Conservation (phyloP, 2,329 filamentous ascomycete genomes). For the Monilinia polystroma region DNA sequence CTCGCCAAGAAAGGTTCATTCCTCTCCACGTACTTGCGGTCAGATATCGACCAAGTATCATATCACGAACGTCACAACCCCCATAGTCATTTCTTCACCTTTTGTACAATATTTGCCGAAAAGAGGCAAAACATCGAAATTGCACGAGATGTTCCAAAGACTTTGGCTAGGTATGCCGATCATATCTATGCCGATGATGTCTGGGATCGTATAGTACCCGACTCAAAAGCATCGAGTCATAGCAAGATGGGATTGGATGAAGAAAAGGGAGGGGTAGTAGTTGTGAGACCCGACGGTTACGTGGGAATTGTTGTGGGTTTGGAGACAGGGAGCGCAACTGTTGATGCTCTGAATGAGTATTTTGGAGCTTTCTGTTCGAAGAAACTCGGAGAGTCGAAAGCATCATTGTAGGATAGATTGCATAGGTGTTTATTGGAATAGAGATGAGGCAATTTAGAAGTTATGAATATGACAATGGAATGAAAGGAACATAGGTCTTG, state of each 20-base stretch:
- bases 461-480: neutral
- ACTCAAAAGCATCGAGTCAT: constrained; percentile 73
- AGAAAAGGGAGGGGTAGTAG: constrained; percentile 73
- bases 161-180: constrained; percentile 73
- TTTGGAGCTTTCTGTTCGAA: constrained; percentile 73
- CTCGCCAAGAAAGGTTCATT: constrained; percentile 69
- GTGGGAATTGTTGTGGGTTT: constrained; percentile 74
- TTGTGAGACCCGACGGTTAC: constrained; percentile 85
- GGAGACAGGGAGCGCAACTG: constrained; percentile 73
- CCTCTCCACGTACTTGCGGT: constrained; percentile 62
- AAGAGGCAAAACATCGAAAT: constrained; percentile 71
- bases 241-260: constrained; percentile 80
- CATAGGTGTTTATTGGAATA: neutral
- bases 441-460: neutral
- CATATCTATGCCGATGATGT: constrained; percentile 86
- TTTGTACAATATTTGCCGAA: constrained; percentile 73
- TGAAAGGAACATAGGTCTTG: too few relatives aligned
- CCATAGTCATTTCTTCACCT: constrained; percentile 76
- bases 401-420: constrained; percentile 42
- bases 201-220: constrained; percentile 67
- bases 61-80: constrained; percentile 84
- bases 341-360: constrained; percentile 79
- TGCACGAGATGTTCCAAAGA: constrained; percentile 63
- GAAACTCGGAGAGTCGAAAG: constrained; percentile 46
- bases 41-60: constrained; percentile 61